Conservation (phyloP, 2,329 filamentous ascomycete species). For the Lizonia empirigonia region DNA sequence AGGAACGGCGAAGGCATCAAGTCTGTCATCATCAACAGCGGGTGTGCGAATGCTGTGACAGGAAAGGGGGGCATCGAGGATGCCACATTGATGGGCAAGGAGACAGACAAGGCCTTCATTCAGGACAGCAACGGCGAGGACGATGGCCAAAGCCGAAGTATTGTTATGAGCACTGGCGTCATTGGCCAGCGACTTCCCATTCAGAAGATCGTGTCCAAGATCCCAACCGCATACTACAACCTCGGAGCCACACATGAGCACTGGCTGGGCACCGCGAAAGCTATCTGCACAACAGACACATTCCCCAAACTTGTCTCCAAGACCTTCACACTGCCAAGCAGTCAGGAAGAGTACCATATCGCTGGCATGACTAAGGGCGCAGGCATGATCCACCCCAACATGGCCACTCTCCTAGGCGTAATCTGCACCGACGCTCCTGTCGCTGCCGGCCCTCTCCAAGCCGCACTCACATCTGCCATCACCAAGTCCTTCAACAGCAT, state of each 20-base stretch:
- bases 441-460: slow-evolving; percentile 67
- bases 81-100: slow-evolving; percentile 79
- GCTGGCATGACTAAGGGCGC: slow-evolving; percentile 97
- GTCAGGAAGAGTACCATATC: slow-evolving; percentile 78
- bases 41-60: slow-evolving; percentile 96
- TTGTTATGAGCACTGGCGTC: slow-evolving; percentile 98
- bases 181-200: slow-evolving; percentile 95
- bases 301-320: slow-evolving; percentile 94
- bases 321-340: slow-evolving; percentile 82
- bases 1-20: slow-evolving; percentile 72
- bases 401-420: slow-evolving; percentile 92
- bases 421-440: slow-evolving; percentile 91
- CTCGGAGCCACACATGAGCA: slow-evolving; percentile 78
- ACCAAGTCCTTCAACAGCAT: slow-evolving; percentile 94
- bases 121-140: slow-evolving; percentile 41
- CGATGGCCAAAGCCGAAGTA: slow-evolving; percentile 63
- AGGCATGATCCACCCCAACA: slow-evolving; percentile 99
- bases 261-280: slow-evolving; percentile 84
- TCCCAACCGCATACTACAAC: slow-evolving; percentile 74
- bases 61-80: slow-evolving; percentile 88
- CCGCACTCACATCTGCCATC: slow-evolving; percentile 74
- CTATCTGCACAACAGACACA: slow-evolving; percentile 97
- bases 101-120: slow-evolving; percentile 70
- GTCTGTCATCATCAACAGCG: slow-evolving; percentile 90
- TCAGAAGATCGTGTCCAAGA: slow-evolving; percentile 81